Evolutionary conservation across 1,284 basidiomycete species (phyloP).

Genomic region (Anthracocystis setariae): DNA sequence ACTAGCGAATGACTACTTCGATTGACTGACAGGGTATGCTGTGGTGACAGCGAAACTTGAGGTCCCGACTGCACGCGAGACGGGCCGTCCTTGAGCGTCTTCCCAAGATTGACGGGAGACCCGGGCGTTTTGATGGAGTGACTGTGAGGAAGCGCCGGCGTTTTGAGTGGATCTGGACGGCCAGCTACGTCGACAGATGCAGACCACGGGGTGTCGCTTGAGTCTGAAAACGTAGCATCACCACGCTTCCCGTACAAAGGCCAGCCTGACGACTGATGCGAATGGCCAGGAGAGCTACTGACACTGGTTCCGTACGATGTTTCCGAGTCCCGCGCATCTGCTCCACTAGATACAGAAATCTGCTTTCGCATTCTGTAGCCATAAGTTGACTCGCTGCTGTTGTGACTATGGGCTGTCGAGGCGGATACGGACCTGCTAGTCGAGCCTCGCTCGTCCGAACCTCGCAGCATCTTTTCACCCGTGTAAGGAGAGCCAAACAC

Average conservation of each 20-base stretch:
- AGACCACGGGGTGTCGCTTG: constrained; percentile 15
- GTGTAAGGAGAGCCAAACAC: constrained; percentile 3
- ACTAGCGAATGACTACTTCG: neutral
- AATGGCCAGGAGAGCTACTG: constrained; percentile 32
- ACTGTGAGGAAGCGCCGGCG: neutral
- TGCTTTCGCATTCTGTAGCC: constrained; percentile 35
- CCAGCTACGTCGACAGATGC: constrained; percentile 11
- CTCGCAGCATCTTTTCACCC: constrained; percentile 19
- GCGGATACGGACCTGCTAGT: constrained; percentile 36
- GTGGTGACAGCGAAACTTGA: constrained; percentile 9
- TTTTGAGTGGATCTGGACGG: neutral
- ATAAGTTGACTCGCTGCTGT: constrained; percentile 28
- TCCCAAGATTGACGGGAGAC: constrained; percentile 10
- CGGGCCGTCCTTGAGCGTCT: constrained; percentile 6
- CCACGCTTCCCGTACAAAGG: constrained; percentile 12
- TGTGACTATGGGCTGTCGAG: constrained; percentile 33
- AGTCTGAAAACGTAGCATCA: constrained; percentile 7
- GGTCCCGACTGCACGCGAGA: constrained; percentile 14
- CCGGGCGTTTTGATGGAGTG: constrained; percentile 7
- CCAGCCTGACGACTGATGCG: constrained; percentile 16
- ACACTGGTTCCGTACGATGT: constrained; percentile 46
- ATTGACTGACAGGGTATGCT: neutral
- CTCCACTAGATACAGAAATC: constrained; percentile 24
- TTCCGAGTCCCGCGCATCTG: constrained; percentile 38
- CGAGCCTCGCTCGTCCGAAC: constrained; percentile 10